phyloP scores from a whole-genome alignment of 768 basidiomycete genomes.

The Sutorius australiensis region DNA sequence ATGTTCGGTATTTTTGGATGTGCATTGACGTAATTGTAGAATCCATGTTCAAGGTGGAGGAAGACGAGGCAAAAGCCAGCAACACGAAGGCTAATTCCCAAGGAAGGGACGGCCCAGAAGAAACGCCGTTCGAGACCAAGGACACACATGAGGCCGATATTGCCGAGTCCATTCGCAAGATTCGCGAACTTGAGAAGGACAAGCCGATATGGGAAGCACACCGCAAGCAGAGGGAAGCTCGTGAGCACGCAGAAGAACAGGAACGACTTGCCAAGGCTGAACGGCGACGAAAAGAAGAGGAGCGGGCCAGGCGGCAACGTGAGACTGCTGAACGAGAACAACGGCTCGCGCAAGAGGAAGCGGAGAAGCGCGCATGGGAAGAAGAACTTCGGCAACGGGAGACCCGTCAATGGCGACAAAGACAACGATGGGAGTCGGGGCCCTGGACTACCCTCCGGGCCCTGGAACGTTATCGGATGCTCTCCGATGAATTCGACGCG shows the following conservation, averaged over 20 bases:
- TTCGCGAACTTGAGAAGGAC: conserved; percentile 64
- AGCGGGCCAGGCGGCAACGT: conserved; percentile 19
- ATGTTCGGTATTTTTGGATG: not conserved
- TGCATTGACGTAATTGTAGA: conserved; percentile 10
- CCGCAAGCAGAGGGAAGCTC: conserved; percentile 42
- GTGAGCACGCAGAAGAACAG: conserved; percentile 43
- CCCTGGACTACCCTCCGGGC: conserved; percentile 65
- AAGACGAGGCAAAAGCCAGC: conserved; percentile 7
- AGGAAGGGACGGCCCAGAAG: not conserved
- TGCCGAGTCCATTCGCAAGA: conserved; percentile 62
- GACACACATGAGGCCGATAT: conserved; percentile 41
- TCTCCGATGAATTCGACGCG: conserved; percentile 61
- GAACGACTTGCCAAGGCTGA: conserved; percentile 36
- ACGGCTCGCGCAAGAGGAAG: conserved; percentile 23
- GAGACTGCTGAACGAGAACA: conserved; percentile 27
- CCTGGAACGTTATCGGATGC: conserved; percentile 61
- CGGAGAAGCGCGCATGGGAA: conserved; percentile 31
- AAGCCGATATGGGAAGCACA: conserved; percentile 58
- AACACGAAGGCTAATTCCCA: conserved; percentile 5
- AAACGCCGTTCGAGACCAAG: conserved; percentile 33
- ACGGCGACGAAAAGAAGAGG: conserved; percentile 28
- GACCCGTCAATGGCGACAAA: conserved; percentile 43
- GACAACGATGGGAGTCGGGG: conserved; percentile 53
- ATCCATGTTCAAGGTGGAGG: conserved; percentile 7
- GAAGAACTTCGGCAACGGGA: conserved; percentile 38